Conservation (phyloP, 306 rosid genomes). For the Quercus glauca region DNA sequence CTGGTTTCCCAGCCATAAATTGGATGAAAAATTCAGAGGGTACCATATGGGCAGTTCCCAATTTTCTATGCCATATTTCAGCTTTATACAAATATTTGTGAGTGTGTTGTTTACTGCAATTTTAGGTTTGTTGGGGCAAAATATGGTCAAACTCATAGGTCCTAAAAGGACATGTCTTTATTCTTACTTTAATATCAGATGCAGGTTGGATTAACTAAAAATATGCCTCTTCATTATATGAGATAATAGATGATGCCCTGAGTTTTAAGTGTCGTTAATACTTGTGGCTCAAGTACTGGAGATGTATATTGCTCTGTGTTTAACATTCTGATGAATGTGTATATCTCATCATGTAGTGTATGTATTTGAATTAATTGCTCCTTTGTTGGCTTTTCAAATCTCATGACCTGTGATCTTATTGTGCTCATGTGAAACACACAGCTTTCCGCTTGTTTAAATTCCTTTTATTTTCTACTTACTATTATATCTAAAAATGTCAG, state of each 20-base stretch:
- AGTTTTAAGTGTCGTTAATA: slow-evolving; percentile 4
- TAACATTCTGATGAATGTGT: slow-evolving; percentile 2
- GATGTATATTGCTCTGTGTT: slow-evolving; percentile 3
- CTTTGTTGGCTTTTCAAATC: slow-evolving; percentile 2
- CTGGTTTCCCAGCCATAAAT: slow-evolving; percentile 5
- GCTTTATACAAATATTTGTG: not conserved
- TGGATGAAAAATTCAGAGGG: not conserved
- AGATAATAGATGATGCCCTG: not conserved
- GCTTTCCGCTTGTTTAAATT: slow-evolving; percentile 8
- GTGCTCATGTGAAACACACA: slow-evolving; percentile 1
- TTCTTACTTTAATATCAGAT: not conserved
- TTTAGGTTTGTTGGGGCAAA: not conserved
- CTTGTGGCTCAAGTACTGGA: slow-evolving; percentile 2
- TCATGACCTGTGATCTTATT: slow-evolving; percentile 2
- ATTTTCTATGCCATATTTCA: not conserved
- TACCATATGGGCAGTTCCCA: not conserved
- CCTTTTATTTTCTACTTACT: slow-evolving; percentile 17
- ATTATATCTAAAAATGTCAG: slow-evolving; percentile 42
- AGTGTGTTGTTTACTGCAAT: not conserved
- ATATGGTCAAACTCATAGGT: too few species aligned
- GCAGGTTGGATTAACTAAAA: not conserved
- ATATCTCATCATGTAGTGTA: not conserved
- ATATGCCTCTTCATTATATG: not conserved
- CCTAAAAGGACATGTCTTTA: too few species aligned
- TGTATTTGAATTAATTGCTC: slow-evolving; percentile 1